Evolutionary conservation across 2,329 filamentous ascomycete genomes (phyloP), one percentile per base, ranked within the genome.

Genomic region (Penicillium paneum): DNA sequence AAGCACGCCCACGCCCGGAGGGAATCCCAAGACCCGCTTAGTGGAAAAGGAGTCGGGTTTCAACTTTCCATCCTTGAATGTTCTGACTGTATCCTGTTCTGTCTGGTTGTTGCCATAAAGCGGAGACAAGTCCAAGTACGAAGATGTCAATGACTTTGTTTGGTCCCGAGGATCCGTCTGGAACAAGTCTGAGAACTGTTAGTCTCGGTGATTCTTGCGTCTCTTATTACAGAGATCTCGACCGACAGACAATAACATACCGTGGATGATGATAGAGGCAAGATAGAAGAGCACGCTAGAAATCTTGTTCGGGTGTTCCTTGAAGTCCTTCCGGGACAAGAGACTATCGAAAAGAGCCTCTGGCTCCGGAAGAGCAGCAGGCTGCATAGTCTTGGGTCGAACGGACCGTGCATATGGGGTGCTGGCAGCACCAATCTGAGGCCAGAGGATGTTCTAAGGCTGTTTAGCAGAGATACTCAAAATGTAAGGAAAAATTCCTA

Each of bases 251-350:
- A 24, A 26, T 28, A 8, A 49, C 66, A 39, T 70, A 70, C 78
- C 78, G 60, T 83, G 81, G 48, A 82, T 83, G 56, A 84, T 83
- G 64, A 92, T 87, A 7, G 86, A 84, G 0, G 88, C 89, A 40
- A 89, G 76, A 60, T 91, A 90, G 69, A 90, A 90, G 15, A 92
- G 75, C 74, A 90, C 84, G 62, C 85, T 87, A 0, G 87, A 91
- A 38, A 91, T 84, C n/a, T 83, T 81, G 47, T 87, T 87, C 0
- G 86, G 85, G 67, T 90, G 88, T 51, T 84, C 77, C 57, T 83
- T 79, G 57, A 83, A 83, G n/a, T 78, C 72, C 55, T 81, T 79
- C 26, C 87, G 81, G 15, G 82, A 83, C 78, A 90, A 81, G 26
- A 89, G 67, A 21, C 81, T 81, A 68, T 90, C 87, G 56, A 90